Percentiles rank a stretch among this genome's conserved stretches.
Conservation (phyloP, 164 flowering plant genomes). For the Platanus orientalis region DNA sequence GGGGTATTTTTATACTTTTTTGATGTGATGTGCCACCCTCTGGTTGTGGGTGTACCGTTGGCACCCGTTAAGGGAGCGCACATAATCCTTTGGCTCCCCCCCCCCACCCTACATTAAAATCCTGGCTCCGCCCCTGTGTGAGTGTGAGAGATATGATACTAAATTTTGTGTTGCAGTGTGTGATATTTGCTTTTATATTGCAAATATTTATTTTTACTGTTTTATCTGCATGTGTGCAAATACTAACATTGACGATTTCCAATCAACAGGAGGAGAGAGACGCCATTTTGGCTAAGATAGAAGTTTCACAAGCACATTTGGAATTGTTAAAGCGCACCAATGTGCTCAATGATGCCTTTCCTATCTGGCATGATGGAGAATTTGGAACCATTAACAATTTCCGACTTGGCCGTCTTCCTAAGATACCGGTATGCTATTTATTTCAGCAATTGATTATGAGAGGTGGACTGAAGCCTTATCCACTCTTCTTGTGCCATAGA, state of each 20-base stretch:
- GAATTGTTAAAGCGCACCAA: conserved; percentile 88
- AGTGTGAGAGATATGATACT: too few relatives aligned
- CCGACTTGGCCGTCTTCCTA: conserved; percentile 93
- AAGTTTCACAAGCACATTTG: conserved; percentile 94
- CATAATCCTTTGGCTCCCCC: neutral
- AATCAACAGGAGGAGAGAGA: conserved; percentile 85
- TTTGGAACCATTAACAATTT: conserved; percentile 99
- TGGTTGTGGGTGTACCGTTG: too few relatives aligned
- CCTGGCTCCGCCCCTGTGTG: too few relatives aligned
- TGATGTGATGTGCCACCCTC: too few relatives aligned
- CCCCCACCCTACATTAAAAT: too few relatives aligned
- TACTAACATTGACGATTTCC: conserved; percentile 1
- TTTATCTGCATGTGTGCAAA: too few relatives aligned
- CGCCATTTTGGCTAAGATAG: conserved; percentile 85
- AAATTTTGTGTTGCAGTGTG: too few relatives aligned
- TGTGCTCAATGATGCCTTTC: conserved; percentile 94
- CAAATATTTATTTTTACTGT: too few relatives aligned
- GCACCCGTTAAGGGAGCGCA: too few relatives aligned
- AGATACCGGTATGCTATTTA: conserved; percentile 52
- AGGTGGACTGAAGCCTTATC: neutral
- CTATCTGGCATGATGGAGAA: conserved; percentile 90
- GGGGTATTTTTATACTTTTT: too few relatives aligned
- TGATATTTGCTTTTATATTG: too few relatives aligned
- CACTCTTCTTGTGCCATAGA: neutral
- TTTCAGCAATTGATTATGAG: neutral